Conservation (phyloP, 2,329 filamentous ascomycete species). For the Dothistroma septosporum region DNA sequence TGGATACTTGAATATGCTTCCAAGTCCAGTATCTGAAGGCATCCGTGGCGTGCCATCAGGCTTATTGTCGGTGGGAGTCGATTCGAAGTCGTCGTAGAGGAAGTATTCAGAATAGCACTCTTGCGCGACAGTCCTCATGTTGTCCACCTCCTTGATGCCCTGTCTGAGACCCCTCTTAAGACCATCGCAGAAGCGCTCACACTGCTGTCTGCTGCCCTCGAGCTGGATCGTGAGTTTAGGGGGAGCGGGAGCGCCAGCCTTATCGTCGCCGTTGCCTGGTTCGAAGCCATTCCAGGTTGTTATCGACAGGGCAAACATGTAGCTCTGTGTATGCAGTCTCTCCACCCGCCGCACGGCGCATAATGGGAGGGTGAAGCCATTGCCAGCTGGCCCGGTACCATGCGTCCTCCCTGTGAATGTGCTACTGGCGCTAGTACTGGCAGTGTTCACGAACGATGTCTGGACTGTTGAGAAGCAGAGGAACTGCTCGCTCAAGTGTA, state of each 20-base stretch:
- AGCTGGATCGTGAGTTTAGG: constrained; percentile 91
- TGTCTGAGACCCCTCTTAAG: constrained; percentile 85
- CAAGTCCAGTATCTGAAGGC: constrained; percentile 87
- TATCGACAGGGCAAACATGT: constrained; percentile 86
- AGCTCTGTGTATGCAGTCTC: constrained; percentile 84
- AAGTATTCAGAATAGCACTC: constrained; percentile 90
- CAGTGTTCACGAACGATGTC: constrained; percentile 76
- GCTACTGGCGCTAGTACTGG: constrained; percentile 73
- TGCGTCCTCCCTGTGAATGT: constrained; percentile 90
- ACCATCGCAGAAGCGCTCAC: constrained; percentile 93
- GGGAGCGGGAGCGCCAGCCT: constrained; percentile 54
- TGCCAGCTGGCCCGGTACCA: constrained; percentile 85
- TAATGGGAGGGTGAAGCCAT: constrained; percentile 91
- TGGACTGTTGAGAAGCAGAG: constrained; percentile 95
- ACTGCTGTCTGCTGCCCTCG: constrained; percentile 79
- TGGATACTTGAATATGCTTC: constrained; percentile 89
- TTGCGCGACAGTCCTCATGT: constrained; percentile 70
- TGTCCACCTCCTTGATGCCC: constrained; percentile 82
- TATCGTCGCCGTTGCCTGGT: constrained; percentile 50
- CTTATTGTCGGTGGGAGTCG: constrained; percentile 49
- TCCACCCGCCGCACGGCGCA: constrained; percentile 90
- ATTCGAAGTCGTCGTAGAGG: constrained; percentile 34
- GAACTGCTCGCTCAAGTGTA: constrained; percentile 90
- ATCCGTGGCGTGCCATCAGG: constrained; percentile 32
- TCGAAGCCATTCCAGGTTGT: constrained; percentile 81